A percentile compares a stretch with the other conserved stretches of the same genome.
Evolutionary conservation across 2,329 filamentous ascomycete species (phyloP).

Genomic region (Aureobasidium sp.): DNA sequence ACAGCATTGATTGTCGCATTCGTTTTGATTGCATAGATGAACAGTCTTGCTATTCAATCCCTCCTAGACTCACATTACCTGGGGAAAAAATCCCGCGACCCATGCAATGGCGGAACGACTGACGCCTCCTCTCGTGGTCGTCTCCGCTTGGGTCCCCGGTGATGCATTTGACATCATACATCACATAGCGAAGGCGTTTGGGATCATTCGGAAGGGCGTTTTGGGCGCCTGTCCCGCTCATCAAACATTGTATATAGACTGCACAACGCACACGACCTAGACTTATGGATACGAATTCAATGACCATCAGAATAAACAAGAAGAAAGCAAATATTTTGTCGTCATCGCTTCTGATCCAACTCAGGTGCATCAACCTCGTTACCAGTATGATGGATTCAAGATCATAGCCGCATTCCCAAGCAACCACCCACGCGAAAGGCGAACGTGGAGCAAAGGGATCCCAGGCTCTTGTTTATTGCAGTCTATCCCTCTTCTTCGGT

Average conservation of each 20-base stretch:
- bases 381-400: neutral
- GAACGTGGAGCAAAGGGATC: neutral
- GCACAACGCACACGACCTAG: constrained; percentile 9
- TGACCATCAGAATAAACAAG: neutral
- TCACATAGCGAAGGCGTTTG: constrained; percentile 6
- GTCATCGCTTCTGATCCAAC: neutral
- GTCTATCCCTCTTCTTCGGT: neutral
- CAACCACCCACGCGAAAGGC: neutral
- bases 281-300: neutral
- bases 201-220: neutral
- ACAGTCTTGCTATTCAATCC: neutral
- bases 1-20: neutral
- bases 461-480: neutral
- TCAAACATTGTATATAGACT: constrained; percentile 3
- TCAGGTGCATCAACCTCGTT: neutral
- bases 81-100: neutral
- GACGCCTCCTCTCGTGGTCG: neutral
- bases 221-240: neutral
- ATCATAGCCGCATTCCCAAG: neutral
- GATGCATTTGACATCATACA: neutral
- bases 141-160: neutral
- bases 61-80: neutral
- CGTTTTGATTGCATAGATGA: constrained; percentile 1
- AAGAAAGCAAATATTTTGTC: neutral
- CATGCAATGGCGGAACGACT: neutral